Percentiles rank a stretch among this genome's conserved stretches.
Conservation (phyloP, 225 moss, liverwort and hornwort genomes). For the Polytrichum formosum region DNA sequence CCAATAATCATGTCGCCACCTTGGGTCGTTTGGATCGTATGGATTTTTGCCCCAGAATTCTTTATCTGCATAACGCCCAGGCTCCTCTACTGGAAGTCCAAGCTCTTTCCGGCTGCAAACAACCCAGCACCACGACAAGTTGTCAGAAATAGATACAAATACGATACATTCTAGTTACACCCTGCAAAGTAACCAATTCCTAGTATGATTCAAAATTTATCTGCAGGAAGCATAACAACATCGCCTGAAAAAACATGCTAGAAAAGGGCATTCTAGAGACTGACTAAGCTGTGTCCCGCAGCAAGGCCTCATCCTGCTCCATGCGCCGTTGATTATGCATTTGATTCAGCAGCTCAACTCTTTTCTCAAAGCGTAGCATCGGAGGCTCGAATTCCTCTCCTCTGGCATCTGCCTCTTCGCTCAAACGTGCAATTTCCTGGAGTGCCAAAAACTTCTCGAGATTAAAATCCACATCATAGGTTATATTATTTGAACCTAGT, state of each 20-base stretch:
- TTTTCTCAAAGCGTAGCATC: slow-evolving; percentile 50
- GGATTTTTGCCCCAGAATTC: slow-evolving; percentile 83
- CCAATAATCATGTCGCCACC: slow-evolving; percentile 96
- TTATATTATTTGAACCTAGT: no score
- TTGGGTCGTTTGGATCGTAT: slow-evolving; percentile 87
- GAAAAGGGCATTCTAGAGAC: slow-evolving; percentile 3
- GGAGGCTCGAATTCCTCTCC: slow-evolving; percentile 68
- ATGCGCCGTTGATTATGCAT: slow-evolving; percentile 66
- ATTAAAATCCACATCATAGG: no score
- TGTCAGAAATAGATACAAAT: no score
- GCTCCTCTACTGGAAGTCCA: slow-evolving; percentile 86
- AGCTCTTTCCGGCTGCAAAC: slow-evolving; percentile 70
- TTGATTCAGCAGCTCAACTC: slow-evolving; percentile 63
- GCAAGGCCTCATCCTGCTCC: slow-evolving; percentile 63
- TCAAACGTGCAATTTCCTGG: slow-evolving; percentile 52
- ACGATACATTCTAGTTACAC: no score
- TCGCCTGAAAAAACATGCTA: neutral
- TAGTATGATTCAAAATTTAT: neutral
- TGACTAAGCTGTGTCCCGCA: slow-evolving; percentile 73
- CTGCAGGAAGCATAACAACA: slow-evolving; percentile 3
- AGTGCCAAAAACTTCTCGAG: neutral
- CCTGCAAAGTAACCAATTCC: no score
- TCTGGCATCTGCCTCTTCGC: slow-evolving; percentile 38
- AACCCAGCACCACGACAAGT: slow-evolving; percentile 10
- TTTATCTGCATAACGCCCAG: slow-evolving; percentile 88